Conservation (phyloP, 208 protist genomes). For the Naegleria fowleri region DNA sequence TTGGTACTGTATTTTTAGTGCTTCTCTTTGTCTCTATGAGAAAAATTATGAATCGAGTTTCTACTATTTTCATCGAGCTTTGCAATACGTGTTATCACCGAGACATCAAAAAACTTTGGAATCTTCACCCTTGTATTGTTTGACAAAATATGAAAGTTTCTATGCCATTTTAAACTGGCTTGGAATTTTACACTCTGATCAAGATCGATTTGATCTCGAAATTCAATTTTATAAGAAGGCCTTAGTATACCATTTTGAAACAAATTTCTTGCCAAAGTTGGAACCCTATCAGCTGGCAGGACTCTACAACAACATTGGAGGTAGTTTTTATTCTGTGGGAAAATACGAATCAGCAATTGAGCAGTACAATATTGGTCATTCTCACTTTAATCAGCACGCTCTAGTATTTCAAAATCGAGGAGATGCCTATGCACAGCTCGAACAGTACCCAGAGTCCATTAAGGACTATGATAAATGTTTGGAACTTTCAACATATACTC, state of each 20-base stretch:
- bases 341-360: neutral
- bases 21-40: neutral
- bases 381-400: neutral
- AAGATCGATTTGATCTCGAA: neutral
- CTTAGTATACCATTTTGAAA: neutral
- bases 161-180: neutral
- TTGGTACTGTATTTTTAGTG: neutral
- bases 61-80: neutral
- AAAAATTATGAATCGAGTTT: neutral
- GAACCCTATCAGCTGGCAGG: neutral
- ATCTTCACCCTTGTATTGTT: neutral
- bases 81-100: neutral
- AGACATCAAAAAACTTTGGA: neutral
- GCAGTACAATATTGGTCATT: neutral
- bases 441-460: neutral
- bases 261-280: neutral
- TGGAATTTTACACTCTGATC: neutral
- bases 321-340: neutral
- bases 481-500: neutral
- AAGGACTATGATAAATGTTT: neutral
- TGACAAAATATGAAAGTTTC: neutral
- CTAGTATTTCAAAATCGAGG: neutral
- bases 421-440: neutral
- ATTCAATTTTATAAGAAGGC: neutral
- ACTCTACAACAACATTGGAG: neutral